Base-by-base conservation (phyloP, 1,284 basidiomycete species). In the Papiliotrema laurentii region DNA sequence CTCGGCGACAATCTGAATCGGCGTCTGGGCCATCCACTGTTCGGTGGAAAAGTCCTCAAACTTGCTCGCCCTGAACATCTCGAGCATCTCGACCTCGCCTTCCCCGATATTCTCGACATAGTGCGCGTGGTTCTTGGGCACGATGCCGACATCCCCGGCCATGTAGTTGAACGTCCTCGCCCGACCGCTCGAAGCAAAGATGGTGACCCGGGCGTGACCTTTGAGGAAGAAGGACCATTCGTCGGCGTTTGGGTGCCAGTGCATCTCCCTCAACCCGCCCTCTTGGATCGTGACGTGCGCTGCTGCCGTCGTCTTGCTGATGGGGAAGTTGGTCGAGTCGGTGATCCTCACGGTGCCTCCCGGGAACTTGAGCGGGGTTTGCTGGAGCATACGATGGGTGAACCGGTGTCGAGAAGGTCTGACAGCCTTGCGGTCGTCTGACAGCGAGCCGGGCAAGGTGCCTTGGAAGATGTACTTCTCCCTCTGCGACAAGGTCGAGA, bases 71-170 rank as follows among this genome's bases (percentile, higher is more conserved):
- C 80, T 81, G 71, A 83, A 83, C 43, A 86, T 81, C 63, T 85
- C 83, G 35, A 85, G 74, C 71, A 77, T 84, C 53, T 73, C 75
- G 28, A 85, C 63, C 0, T 83, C 82, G 4, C 79, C 78, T 58
- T 84, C 81, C 6, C 83, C 83, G 16, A 76, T 81, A 60, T 85
- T 85, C 71, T 86, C 83, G n/a, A 85, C 77, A 57, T 83, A 85
- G 61, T 85, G 83, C 3, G 81, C 81, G 77, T 54, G 37, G 45
- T 55, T 54, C 40, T 51, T 80, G 9, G 81, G 68, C 30, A 53
- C 63, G 54, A 81, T 81, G 25, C 79, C 82, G 49, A 85, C 79
- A 60, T 85, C 84, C 19, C 83, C 83, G 44, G 79, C 73, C 72
- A 81, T 78, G 63, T 80, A 85, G 61, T 86, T 79, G 66, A 83